Percentiles rank a stretch among this genome's conserved stretches.
phyloP scores from a whole-genome alignment of 2,329 filamentous ascomycete species.

The Fonsecaea monophora region DNA sequence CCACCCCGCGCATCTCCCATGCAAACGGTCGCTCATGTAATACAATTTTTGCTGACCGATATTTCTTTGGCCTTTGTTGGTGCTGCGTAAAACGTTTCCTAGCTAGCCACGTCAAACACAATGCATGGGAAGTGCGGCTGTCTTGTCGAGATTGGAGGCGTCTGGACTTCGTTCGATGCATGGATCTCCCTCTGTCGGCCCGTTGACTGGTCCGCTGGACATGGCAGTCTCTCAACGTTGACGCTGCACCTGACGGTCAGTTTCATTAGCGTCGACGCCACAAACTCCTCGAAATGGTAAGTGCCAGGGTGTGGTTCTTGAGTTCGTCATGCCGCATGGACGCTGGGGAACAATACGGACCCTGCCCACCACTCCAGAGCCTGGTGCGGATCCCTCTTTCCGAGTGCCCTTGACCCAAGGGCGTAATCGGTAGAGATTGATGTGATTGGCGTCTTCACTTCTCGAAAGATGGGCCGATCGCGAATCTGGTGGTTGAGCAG shows the following conservation, averaged over 20 bases:
- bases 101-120: conserved; percentile 16
- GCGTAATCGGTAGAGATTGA: conserved; percentile 20
- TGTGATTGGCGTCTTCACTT: conserved; percentile 13
- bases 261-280: conserved; percentile 13
- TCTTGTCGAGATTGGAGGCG: conserved; percentile 13
- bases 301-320: conserved; percentile 7
- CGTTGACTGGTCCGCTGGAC: neutral
- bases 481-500: conserved; percentile 21
- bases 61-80: conserved; percentile 9
- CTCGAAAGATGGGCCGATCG: neutral
- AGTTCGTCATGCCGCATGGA: conserved; percentile 17
- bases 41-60: conserved; percentile 36
- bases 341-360: conserved; percentile 1
- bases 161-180: conserved; percentile 25
- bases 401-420: conserved; percentile 2
- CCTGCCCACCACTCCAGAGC: neutral
- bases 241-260: neutral
- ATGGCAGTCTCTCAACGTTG: neutral
- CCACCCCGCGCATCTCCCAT: conserved; percentile 1
- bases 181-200: neutral
- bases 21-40: conserved; percentile 30
- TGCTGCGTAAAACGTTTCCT: conserved; percentile 9
- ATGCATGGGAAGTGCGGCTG: conserved; percentile 8
- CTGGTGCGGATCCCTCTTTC: conserved; percentile 14
- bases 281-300: conserved; percentile 17